Conservation (phyloP, 2,329 filamentous ascomycete species). For the Aurifilum marmelostoma region DNA sequence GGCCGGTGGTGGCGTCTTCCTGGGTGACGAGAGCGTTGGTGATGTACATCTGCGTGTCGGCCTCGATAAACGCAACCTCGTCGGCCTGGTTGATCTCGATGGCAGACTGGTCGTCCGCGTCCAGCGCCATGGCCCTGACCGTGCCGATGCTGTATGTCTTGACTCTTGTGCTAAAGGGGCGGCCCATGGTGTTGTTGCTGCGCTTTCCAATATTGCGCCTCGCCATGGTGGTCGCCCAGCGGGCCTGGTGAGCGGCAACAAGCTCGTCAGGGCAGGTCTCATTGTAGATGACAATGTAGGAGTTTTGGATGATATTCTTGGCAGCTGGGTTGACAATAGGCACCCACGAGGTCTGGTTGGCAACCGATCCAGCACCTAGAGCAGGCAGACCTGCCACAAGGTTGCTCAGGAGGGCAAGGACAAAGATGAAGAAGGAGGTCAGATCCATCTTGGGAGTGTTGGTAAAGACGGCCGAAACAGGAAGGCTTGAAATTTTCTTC, state of each 20-base stretch:
- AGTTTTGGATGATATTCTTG: constrained; percentile 54
- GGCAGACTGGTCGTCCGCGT: constrained; percentile 40
- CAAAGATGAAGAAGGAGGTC: not conserved
- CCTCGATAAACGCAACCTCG: constrained; percentile 49
- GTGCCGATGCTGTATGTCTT: constrained; percentile 50
- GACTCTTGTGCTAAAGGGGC: constrained; percentile 51
- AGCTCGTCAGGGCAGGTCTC: constrained; percentile 51
- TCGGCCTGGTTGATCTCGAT: constrained; percentile 50
- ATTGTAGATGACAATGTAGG: constrained; percentile 70
- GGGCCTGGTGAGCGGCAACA: constrained; percentile 54
- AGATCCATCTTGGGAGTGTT: not conserved
- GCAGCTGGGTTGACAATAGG: constrained; percentile 55
- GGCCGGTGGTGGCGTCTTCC: constrained; percentile 55
- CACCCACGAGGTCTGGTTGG: constrained; percentile 39
- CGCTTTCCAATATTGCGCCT: constrained; percentile 62
- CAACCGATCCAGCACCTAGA: constrained; percentile 7
- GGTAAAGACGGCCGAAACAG: not conserved
- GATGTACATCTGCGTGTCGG: constrained; percentile 50
- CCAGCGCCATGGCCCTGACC: constrained; percentile 56
- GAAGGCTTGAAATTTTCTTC: too few species aligned
- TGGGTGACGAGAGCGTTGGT: constrained; percentile 50
- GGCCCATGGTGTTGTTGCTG: constrained; percentile 45
- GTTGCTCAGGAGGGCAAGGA: not conserved
- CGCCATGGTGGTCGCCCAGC: constrained; percentile 52
- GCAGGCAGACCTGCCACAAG: constrained; percentile 21